Percentiles rank a stretch among this genome's conserved stretches.
phyloP scores from a whole-genome alignment of 305 asterid species.

The Caryopteris hybrid region DNA sequence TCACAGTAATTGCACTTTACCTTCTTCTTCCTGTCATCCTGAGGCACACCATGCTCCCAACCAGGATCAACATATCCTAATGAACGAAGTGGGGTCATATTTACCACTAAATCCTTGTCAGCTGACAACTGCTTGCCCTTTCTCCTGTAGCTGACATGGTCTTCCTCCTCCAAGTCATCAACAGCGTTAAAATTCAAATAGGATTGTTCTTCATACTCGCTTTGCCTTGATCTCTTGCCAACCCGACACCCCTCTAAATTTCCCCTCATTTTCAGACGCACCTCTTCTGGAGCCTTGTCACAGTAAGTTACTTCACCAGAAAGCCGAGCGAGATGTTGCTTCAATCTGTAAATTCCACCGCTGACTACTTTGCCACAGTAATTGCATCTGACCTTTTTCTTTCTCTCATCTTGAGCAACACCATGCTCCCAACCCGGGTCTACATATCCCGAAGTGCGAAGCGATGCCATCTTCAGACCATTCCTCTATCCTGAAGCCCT shows the following conservation, averaged over 20 bases:
- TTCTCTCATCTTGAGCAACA: conserved; percentile 82
- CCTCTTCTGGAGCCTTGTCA: conserved; percentile 92
- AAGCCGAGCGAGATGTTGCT: conserved; percentile 89
- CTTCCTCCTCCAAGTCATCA: conserved; percentile 66
- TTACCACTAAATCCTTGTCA: conserved; percentile 63
- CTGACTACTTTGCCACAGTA: conserved; percentile 93
- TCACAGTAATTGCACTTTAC: conserved; percentile 95
- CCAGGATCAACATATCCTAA: conserved; percentile 93
- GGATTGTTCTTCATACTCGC: conserved; percentile 67
- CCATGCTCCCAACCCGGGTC: conserved; percentile 99
- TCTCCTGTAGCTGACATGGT: conserved; percentile 50
- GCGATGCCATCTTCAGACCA: conserved; percentile 60
- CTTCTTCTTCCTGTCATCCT: conserved; percentile 94
- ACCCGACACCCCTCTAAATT: conserved; percentile 83
- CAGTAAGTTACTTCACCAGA: conserved; percentile 94
- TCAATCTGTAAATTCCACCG: conserved; percentile 87
- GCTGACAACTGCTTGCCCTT: conserved; percentile 65
- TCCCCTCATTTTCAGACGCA: conserved; percentile 67
- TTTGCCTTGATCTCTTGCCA: conserved; percentile 64
- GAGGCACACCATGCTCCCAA: conserved; percentile 94
- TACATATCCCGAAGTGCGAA: conserved; percentile 66
- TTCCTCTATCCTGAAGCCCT: conserved; percentile 22
- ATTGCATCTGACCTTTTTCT: conserved; percentile 88
- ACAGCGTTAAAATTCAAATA: conserved; percentile 53
- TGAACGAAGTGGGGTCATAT: conserved; percentile 79